Evolutionary conservation across 345 rosid genomes (phyloP).

Genomic region (Eucalyptus viminalis): DNA sequence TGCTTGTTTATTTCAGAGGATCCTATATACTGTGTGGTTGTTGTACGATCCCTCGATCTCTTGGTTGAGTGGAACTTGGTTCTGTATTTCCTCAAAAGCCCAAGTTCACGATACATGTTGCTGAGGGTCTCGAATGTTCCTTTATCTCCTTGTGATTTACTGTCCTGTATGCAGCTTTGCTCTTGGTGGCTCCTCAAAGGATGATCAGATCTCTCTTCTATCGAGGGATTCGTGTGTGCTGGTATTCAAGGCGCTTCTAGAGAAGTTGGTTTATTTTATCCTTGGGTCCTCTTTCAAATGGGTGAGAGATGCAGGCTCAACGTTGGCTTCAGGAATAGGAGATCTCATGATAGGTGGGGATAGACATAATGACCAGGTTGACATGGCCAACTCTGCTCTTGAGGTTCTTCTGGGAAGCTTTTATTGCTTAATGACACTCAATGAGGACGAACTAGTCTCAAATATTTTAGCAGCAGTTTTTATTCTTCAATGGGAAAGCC

Average conservation of each 20-base stretch:
- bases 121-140: background rate
- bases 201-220: slow-evolving; percentile 30
- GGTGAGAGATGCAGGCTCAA: slow-evolving; percentile 35
- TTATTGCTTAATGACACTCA: slow-evolving; percentile 39
- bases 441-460: slow-evolving; percentile 50
- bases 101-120: background rate
- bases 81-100: background rate
- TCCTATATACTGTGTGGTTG: background rate
- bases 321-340: slow-evolving; percentile 16
- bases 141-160: background rate
- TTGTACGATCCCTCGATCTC: background rate
- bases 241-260: slow-evolving; percentile 35
- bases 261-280: slow-evolving; percentile 41
- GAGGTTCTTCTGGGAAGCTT: slow-evolving; percentile 53
- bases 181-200: slow-evolving; percentile 63
- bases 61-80: background rate
- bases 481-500: slow-evolving; percentile 58
- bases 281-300: slow-evolving; percentile 49
- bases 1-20: background rate
- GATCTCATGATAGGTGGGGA: slow-evolving; percentile 6
- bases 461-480: slow-evolving; percentile 43
- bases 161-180: slow-evolving; percentile 45
- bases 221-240: slow-evolving; percentile 38
- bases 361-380: slow-evolving; percentile 10
- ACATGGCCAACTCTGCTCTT: slow-evolving; percentile 50